Percentiles rank a stretch among this genome's conserved stretches.
These are phyloP conservation scores for Neoconidiobolus thromboides DNA, from an alignment of 371 early-diverging fungal genomes.

Conservation along the genomic window DNA sequence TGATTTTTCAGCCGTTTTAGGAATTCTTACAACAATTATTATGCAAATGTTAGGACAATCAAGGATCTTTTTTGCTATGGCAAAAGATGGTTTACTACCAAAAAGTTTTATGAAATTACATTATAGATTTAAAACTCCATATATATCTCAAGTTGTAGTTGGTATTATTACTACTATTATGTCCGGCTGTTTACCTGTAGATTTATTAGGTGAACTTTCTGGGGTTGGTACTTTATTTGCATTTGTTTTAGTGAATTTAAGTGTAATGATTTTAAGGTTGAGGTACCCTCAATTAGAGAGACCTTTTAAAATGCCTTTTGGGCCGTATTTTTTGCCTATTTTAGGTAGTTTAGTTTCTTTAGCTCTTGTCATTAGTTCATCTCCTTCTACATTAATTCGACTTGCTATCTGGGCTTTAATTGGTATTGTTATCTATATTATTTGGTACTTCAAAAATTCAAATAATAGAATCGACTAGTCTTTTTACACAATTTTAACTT, in stretches of 20 bases:
- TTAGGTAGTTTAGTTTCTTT: slow-evolving; percentile 35
- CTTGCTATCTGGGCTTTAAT: slow-evolving; percentile 34
- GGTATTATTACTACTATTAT: slow-evolving; percentile 52
- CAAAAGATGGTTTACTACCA: slow-evolving; percentile 16
- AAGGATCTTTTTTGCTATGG: slow-evolving; percentile 76
- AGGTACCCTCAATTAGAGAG: slow-evolving; percentile 49
- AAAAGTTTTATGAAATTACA: slow-evolving; percentile 22
- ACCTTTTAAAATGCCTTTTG: slow-evolving; percentile 57
- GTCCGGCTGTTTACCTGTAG: slow-evolving; percentile 60
- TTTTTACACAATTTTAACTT: too few relatives aligned
- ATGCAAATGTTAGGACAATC: slow-evolving; percentile 60
- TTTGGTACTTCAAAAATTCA: too few relatives aligned
- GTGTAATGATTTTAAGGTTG: slow-evolving; percentile 52
- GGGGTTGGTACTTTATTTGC: slow-evolving; percentile 70
- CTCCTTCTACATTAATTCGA: slow-evolving; percentile 29
- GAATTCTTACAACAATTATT: slow-evolving; percentile 60
- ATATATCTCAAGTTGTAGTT: neutral
- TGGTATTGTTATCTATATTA: slow-evolving; percentile 40
- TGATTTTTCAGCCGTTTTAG: slow-evolving; percentile 54
- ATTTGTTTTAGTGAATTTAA: slow-evolving; percentile 61
- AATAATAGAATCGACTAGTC: too few relatives aligned
- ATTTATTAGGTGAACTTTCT: slow-evolving; percentile 64
- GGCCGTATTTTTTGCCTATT: slow-evolving; percentile 35
- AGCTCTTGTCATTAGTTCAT: slow-evolving; percentile 39
- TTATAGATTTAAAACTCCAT: slow-evolving; percentile 42